Base-by-base conservation (phyloP, 2,329 filamentous ascomycete genomes). In the Ilyonectria destructans region DNA sequence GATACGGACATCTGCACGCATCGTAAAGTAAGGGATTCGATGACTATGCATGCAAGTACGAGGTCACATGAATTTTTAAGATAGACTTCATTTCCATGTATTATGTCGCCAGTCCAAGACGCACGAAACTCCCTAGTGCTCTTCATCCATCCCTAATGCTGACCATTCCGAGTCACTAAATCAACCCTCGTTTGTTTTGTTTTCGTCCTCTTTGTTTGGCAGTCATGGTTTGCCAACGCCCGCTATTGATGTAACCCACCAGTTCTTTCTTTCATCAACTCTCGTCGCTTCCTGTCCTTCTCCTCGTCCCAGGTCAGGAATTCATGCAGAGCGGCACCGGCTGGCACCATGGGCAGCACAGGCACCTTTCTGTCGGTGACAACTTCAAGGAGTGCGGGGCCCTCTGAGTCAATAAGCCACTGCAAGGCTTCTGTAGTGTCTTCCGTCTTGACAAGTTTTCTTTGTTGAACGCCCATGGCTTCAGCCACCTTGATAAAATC, bases 291-390 rank as follows among this genome's bases (percentile, higher is more conserved):
- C 51, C 7, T 37, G 31, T 55, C 51, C 51, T 55, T 55, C 15
- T 55, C 31, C 17, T 33, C 12, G 19, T 55, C 51, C 51, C 51
- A 55, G 26, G 51, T 55, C 26, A 98, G 87, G 84, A 98, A 98
- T 82, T 98, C 96, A 80, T 98, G 94, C 77, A 99, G 87, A 67
- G 88, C 96, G 69, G 89, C 92, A 40, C 96, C 96, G 45, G 90
- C 92, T 4, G 96, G 96, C 54, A 99, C 96, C 96, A 98, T 98
- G 40, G 96, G 96, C 77, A 98, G 85, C n/a, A 99, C 96, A 55
- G 96, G 96, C 26, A 96, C 92, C 89, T 96, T 92, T 84, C 91
- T 92, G 82, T 98, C 96, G 4, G 94, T 96, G 58, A 97, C 87
- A 62, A 99, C 92, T 84, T 98, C 96, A 68, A 99, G 87, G 71